Evolutionary conservation across 2,329 filamentous ascomycete species (phyloP).

Genomic region (Chrysosphaeria jannelii): DNA sequence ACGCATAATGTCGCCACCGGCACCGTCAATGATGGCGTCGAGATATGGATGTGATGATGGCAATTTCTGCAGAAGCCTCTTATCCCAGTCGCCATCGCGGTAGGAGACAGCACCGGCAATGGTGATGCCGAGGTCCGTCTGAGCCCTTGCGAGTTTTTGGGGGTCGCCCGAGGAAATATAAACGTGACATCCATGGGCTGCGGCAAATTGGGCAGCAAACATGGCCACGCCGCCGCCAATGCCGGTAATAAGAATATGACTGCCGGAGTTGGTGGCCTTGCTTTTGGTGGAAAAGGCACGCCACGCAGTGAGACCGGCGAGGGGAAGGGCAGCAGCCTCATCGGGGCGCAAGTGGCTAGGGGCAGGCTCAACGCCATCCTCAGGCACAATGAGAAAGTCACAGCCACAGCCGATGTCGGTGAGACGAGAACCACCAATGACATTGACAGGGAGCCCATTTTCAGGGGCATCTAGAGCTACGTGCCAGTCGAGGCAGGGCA

Average conservation of each 20-base stretch:
- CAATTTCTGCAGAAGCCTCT: slow-evolving; percentile 32
- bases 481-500: slow-evolving; percentile 52
- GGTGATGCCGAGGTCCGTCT: slow-evolving; percentile 31
- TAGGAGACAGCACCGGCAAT: slow-evolving; percentile 63
- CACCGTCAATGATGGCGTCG: slow-evolving; percentile 73
- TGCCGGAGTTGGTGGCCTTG: slow-evolving; percentile 25
- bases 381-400: slow-evolving; percentile 40
- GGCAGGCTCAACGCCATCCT: slow-evolving; percentile 42
- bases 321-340: slow-evolving; percentile 58
- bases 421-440: slow-evolving; percentile 36
- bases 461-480: slow-evolving; percentile 45
- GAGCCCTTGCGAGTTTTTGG: slow-evolving; percentile 46
- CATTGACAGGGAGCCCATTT: slow-evolving; percentile 21
- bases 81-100: slow-evolving; percentile 53
- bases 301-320: slow-evolving; percentile 74
- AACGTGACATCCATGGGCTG: slow-evolving; percentile 43
- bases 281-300: slow-evolving; percentile 58
- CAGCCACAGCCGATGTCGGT: slow-evolving; percentile 40
- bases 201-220: slow-evolving; percentile 50
- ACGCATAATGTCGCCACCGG: slow-evolving; percentile 56
- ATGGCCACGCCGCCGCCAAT: slow-evolving; percentile 83
- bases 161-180: slow-evolving; percentile 50
- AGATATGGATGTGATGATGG: slow-evolving; percentile 34
- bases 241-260: slow-evolving; percentile 62
- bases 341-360: slow-evolving; percentile 39